Percentiles rank a stretch among this genome's conserved stretches.
phyloP scores from a whole-genome alignment of 106 monocot genomes.

The Dendrobium nobile region DNA sequence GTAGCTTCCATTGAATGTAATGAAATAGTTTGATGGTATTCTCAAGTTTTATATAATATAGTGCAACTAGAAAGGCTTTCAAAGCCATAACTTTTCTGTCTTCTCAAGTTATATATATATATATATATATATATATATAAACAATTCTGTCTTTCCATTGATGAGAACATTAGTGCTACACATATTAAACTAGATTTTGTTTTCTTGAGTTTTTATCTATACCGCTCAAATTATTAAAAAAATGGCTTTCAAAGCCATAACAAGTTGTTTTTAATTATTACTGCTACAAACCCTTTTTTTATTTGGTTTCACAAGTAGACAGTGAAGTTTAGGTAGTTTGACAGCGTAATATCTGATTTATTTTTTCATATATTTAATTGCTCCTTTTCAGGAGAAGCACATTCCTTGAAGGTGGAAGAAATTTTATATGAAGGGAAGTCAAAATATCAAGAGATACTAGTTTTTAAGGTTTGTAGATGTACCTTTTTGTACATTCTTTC shows the following conservation, averaged over 20 bases:
- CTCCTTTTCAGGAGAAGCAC: conserved; percentile 69
- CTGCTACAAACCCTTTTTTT: background rate
- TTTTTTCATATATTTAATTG: conserved; percentile 1
- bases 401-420: conserved; percentile 77
- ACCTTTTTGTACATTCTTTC: background rate
- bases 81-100: too few relatives aligned
- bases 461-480: conserved; percentile 62
- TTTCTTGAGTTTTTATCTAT: background rate
- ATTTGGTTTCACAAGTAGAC: background rate
- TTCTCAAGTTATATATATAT: too few relatives aligned
- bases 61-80: too few relatives aligned
- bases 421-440: conserved; percentile 82
- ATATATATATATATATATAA: background rate
- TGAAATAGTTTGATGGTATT: background rate
- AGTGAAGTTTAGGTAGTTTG: background rate
- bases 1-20: background rate
- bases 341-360: background rate
- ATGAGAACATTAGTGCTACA: background rate
- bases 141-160: background rate
- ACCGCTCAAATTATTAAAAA: background rate
- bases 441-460: conserved; percentile 71
- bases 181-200: background rate
- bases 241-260: background rate
- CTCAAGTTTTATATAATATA: too few relatives aligned
- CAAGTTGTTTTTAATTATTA: background rate